These are phyloP conservation scores for Phalaenopsis hybrid DNA, from an alignment of 116 monocot genomes.

Conservation along the genomic window DNA sequence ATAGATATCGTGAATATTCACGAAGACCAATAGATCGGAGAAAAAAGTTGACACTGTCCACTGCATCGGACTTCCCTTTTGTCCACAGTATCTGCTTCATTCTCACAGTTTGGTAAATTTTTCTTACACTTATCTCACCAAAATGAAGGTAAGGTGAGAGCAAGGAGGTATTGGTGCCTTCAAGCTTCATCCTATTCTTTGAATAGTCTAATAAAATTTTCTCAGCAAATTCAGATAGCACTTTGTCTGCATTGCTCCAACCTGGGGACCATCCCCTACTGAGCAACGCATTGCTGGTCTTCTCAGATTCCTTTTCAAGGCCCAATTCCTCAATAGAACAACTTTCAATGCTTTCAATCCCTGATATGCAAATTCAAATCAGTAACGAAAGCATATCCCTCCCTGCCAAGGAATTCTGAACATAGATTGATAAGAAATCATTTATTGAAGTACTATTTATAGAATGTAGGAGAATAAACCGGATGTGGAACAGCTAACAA, in stretches of 20 bases:
- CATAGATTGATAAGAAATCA: no score
- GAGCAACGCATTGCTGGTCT: slow-evolving; percentile 76
- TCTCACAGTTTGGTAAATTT: slow-evolving; percentile 52
- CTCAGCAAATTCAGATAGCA: slow-evolving; percentile 48
- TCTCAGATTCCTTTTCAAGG: slow-evolving; percentile 75
- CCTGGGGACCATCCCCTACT: slow-evolving; percentile 86
- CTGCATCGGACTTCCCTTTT: slow-evolving; percentile 40
- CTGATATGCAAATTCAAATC: slow-evolving; percentile 18
- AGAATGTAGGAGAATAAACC: no score
- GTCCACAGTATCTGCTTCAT: slow-evolving; percentile 72
- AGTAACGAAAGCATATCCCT: not conserved
- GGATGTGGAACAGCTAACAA: no score
- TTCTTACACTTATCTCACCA: slow-evolving; percentile 76
- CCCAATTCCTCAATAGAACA: slow-evolving; percentile 69
- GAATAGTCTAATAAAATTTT: slow-evolving; percentile 49
- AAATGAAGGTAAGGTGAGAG: slow-evolving; percentile 88
- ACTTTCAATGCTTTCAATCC: slow-evolving; percentile 34
- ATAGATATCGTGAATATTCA: slow-evolving; percentile 92
- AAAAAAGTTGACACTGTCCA: slow-evolving; percentile 60
- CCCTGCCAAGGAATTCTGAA: no score
- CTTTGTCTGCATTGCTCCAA: slow-evolving; percentile 73
- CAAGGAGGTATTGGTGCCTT: slow-evolving; percentile 57
- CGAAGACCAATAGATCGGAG: slow-evolving; percentile 68
- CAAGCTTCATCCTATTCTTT: slow-evolving; percentile 57
- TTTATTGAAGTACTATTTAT: no score